Evolutionary conservation across 257 asterid species (phyloP).

Genomic region (Lycium ferocissimum): DNA sequence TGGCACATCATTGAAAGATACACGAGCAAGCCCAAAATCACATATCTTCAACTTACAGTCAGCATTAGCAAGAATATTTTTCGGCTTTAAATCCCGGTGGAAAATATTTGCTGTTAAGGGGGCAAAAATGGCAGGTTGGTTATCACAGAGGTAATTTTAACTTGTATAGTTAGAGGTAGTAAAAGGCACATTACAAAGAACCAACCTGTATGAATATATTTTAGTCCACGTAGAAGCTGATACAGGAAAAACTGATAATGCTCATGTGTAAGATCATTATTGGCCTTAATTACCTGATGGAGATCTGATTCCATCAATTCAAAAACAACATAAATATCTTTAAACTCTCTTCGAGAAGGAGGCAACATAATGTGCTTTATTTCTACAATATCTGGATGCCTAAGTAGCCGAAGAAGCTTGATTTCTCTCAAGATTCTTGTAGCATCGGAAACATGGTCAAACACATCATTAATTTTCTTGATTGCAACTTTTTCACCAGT

Average conservation of each 20-base stretch:
- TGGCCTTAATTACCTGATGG: constrained; percentile 32
- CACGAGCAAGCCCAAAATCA: constrained; percentile 98
- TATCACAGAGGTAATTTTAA: constrained; percentile 18
- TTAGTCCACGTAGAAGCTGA: constrained; percentile 94
- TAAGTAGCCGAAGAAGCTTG: constrained; percentile 90
- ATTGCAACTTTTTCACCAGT: constrained; percentile 96
- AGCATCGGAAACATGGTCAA: constrained; percentile 97
- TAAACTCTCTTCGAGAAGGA: constrained; percentile 34
- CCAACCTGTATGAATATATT: constrained; percentile 83
- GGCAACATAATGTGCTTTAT: constrained; percentile 37
- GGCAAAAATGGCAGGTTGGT: constrained; percentile 32
- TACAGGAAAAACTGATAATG: constrained; percentile 91
- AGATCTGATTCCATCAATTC: constrained; percentile 41
- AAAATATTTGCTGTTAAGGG: constrained; percentile 77
- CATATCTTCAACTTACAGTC: constrained; percentile 98
- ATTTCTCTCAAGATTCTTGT: constrained; percentile 94
- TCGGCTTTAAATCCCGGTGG: constrained; percentile 94
- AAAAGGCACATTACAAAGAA: constrained; percentile 26
- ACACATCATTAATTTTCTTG: constrained; percentile 93
- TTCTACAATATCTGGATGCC: constrained; percentile 93
- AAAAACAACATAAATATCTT: constrained; percentile 39
- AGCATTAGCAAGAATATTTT: constrained; percentile 94
- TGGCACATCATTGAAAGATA: constrained; percentile 95
- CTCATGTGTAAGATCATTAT: constrained; percentile 77
- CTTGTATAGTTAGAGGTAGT: neutral